Conservation (phyloP, 164 flowering plant genomes). For the grape (Vitis vinifera) region ASM3070453v1 NC_081822.1:26189501-26190000, state of each 20-base stretch:
- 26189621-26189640: slow-evolving; percentile 73
- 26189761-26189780: slow-evolving; percentile 99
- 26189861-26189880: slow-evolving; percentile 91
- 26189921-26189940: slow-evolving; percentile 83
- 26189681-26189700: slow-evolving; percentile 82
- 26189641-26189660: slow-evolving; percentile 76
- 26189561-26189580: slow-evolving; percentile 61
- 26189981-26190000: too few relatives aligned
- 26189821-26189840: slow-evolving; percentile 99
- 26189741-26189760: slow-evolving; percentile 99
- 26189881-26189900: slow-evolving; percentile 99
- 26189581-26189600: slow-evolving; percentile 82
- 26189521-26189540: slow-evolving; percentile 62
- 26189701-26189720: slow-evolving; percentile 96
- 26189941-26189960: too few relatives aligned
- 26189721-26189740: slow-evolving; percentile 87
- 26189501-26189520: not conserved
- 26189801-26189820: slow-evolving; percentile 99
- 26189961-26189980: too few relatives aligned
- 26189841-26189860: slow-evolving; percentile 99
- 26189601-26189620: slow-evolving; percentile 67
- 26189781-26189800: slow-evolving; percentile 98
- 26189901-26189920: slow-evolving; percentile 93
- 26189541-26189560: slow-evolving; percentile 73
- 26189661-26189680: slow-evolving; percentile 63